Evolutionary conservation across 768 basidiomycete species (phyloP), one percentile per base, ranked within the genome.

Genomic region (Phylloporus arenicola): DNA sequence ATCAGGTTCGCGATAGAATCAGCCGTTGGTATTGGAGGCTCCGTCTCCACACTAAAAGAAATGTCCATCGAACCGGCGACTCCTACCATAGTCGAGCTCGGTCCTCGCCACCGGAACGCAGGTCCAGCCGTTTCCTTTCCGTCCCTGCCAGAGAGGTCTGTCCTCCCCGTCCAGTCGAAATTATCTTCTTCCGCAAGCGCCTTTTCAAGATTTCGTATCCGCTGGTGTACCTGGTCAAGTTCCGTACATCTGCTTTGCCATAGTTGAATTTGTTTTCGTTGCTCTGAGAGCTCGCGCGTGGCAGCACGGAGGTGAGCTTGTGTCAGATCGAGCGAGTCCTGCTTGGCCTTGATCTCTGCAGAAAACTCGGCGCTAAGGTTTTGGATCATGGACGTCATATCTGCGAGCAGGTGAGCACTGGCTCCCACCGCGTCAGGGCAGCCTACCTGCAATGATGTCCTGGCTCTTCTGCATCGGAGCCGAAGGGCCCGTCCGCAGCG

Each of bases 151-250:
- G 73, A 68, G 1, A 75, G 58, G 53, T 74, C 72, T 4, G 73
- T 75, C 24, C 92, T 80, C 2, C 94, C 94, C 0, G 90, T 88
- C 88, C 88, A 95, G 64, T 94, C 91, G 56, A 93, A 89, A 51
- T 69, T 72, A 51, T 89, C 88, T 67, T 94, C 93, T 6, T 88
- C 86, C 7, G 68, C 63, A 7, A 91, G 69, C 0, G 90, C 92
- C 37, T 82, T 81, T 62, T 91, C 83, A 25, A 98, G 77, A 66
- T 97, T 96, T 42, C 84, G 80, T 43, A 88, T 78, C 12, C 90
- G 82, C 60, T 92, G 91, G 37, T 76, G 78, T 29, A 88, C 73
- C 57, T 89, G 83, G 56, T 96, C 94, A 11, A 92, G 76, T 65
- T 92, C 88, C 9, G 75, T 78, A 52, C 87, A 84, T 33, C 80